Percentiles rank a stretch among this genome's conserved stretches.
Evolutionary conservation across 2,329 filamentous ascomycete species (phyloP).

Genomic region (Metarhizium anisopliae): DNA sequence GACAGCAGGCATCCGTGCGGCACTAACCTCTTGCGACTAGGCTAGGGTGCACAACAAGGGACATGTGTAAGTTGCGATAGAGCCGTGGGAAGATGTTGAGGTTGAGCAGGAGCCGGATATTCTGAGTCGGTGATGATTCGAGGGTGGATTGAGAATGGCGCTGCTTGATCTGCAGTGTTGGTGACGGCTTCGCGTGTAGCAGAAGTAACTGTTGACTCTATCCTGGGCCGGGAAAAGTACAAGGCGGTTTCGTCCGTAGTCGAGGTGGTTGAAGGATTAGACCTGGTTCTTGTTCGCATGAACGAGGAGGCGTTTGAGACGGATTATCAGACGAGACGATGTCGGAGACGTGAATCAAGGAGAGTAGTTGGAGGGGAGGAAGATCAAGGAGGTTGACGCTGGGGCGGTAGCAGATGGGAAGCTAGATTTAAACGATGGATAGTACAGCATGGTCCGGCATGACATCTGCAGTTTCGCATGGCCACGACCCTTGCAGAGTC

Average conservation of each 20-base stretch:
- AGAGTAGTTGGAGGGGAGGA: neutral
- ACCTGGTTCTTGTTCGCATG: neutral
- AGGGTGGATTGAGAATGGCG: neutral
- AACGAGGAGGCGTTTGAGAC: neutral
- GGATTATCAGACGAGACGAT: constrained; percentile 3
- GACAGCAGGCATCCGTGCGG: constrained; percentile 45
- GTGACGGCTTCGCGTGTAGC: neutral
- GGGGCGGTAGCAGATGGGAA: neutral
- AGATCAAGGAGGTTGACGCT: neutral
- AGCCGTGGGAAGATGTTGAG: neutral
- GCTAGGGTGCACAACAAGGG: neutral
- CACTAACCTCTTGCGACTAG: constrained; percentile 27
- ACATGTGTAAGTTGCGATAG: neutral
- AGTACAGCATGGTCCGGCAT: neutral
- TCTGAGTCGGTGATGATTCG: neutral
- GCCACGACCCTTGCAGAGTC: neutral
- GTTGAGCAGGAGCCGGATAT: neutral
- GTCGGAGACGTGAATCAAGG: constrained; percentile 4
- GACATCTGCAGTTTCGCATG: constrained; percentile 1
- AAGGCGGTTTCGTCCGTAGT: neutral
- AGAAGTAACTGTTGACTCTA: too few species aligned
- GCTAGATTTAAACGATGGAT: neutral
- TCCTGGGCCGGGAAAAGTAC: neutral
- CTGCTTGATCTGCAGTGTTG: constrained; percentile 1
- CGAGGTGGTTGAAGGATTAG: neutral